Evolutionary conservation across 2,329 filamentous ascomycete species (phyloP), one percentile per base, ranked within the genome.

Genomic region (Emergomyces orientalis): DNA sequence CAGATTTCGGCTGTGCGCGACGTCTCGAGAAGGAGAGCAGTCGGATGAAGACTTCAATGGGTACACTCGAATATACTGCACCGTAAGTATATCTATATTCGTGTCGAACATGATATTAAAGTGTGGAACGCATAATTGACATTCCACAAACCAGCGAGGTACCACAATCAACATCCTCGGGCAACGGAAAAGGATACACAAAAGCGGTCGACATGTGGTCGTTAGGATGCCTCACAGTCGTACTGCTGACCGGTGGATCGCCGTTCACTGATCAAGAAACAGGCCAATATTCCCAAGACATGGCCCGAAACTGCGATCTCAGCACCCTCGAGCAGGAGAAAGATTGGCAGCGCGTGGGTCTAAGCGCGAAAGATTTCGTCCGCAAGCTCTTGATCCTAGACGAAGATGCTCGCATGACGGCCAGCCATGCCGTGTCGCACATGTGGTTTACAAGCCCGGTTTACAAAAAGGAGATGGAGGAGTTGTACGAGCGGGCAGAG

Each of bases 121-220:
- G n/a, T 43, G n/a, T 22, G 43, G 3, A 25, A 63, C 62, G 6
- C 30, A n/a, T 11, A 55, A 55, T 34, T 55, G 27, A 55, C 51
- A 34, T 7, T 34, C 11, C 14, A 8, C 19, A 34, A n/a, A 34
- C 30, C 25, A 58, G 55, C 19, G 54, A 62, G 61, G 65, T 74
- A 8, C 60, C 66, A 63, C 43, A 61, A 25, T n/a, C 27, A 49
- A 34, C 61, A 14, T 30, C 56, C 25, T 37, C 63, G 59, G 37
- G 62, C 13, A 65, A 37, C 37, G 52, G 59, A 65, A 62, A 69
- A 43, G 82, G 82, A 2, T 86, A 86, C 69, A 84, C 81, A 34
- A 80, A 81, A 68, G 78, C 82, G 11, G 77, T 86, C 9, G 85
- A 87, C 66, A 78, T 87, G 71, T 87, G 84, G 84, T 84, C 84